phyloP scores from a whole-genome alignment of 257 asterid species.

The Solanum rostratum region DNA sequence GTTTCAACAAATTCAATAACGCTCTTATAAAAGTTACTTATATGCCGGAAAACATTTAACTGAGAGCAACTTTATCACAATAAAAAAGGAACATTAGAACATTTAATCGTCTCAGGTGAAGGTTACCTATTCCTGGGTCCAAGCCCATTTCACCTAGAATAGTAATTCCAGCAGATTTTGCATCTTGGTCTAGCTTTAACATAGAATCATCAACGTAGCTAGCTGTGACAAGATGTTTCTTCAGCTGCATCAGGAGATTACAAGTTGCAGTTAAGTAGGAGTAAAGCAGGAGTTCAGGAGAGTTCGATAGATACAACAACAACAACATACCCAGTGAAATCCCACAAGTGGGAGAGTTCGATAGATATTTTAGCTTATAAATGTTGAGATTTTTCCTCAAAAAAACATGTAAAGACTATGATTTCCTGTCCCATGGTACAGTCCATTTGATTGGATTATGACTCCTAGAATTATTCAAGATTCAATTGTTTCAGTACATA shows the following conservation, averaged over 20 bases:
- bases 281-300: not conserved
- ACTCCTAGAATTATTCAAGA: not conserved
- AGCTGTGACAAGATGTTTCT: conserved; percentile 84
- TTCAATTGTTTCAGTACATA: not conserved
- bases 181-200: conserved; percentile 65
- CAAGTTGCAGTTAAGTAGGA: not conserved
- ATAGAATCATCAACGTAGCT: conserved; percentile 89
- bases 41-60: not conserved
- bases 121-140: conserved; percentile 96
- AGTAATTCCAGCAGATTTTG: conserved; percentile 58
- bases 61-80: not conserved
- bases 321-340: too few species aligned
- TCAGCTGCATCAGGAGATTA: conserved; percentile 36
- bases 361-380: not conserved
- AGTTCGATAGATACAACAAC: not conserved
- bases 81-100: not conserved
- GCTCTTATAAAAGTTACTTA: not conserved
- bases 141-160: conserved; percentile 97
- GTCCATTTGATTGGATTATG: not conserved
- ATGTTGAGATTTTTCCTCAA: not conserved
- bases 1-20: not conserved
- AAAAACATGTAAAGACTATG: not conserved
- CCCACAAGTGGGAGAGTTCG: too few species aligned
- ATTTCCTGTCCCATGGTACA: not conserved
- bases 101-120: not conserved